Conservation (phyloP, 2,329 filamentous ascomycete species). For the Leptodontidium sp. region DNA sequence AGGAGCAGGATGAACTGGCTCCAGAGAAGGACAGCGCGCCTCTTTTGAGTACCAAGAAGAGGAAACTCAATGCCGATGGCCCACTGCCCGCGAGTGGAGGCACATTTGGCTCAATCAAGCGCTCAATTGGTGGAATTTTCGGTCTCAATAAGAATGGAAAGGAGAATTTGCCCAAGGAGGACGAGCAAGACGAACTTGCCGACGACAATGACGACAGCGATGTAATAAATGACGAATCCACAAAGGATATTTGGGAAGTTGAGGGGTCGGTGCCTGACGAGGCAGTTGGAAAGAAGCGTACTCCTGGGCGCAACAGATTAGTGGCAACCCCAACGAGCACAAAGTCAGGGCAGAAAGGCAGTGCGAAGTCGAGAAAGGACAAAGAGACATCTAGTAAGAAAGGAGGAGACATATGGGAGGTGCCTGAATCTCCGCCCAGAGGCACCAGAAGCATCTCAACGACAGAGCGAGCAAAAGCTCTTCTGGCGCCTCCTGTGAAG, state of each 20-base stretch:
- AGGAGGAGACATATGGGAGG: constrained; percentile 32
- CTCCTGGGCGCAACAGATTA: constrained; percentile 11
- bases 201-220: constrained; percentile 20
- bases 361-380: constrained; percentile 14
- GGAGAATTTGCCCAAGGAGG: constrained; percentile 23
- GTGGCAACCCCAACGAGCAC: constrained; percentile 23
- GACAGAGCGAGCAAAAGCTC: constrained; percentile 25
- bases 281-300: constrained; percentile 11
- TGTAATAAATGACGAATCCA: constrained; percentile 12
- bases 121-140: constrained; percentile 20
- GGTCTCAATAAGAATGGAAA: constrained; percentile 26
- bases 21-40: constrained; percentile 24
- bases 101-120: constrained; percentile 9
- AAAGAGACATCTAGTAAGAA: constrained; percentile 6
- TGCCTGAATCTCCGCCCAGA: constrained; percentile 23
- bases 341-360: constrained; percentile 14
- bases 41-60: constrained; percentile 31
- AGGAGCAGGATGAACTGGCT: constrained; percentile 37
- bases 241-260: constrained; percentile 29
- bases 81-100: constrained; percentile 18
- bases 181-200: constrained; percentile 20
- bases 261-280: constrained; percentile 27
- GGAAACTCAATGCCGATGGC: constrained; percentile 29
- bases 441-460: constrained; percentile 19
- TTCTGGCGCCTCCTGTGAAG: constrained; percentile 19